Evolutionary conservation across 1,284 basidiomycete species (phyloP), one percentile per base, ranked within the genome.

Genomic region (Cutaneotrichosporon sp.): DNA sequence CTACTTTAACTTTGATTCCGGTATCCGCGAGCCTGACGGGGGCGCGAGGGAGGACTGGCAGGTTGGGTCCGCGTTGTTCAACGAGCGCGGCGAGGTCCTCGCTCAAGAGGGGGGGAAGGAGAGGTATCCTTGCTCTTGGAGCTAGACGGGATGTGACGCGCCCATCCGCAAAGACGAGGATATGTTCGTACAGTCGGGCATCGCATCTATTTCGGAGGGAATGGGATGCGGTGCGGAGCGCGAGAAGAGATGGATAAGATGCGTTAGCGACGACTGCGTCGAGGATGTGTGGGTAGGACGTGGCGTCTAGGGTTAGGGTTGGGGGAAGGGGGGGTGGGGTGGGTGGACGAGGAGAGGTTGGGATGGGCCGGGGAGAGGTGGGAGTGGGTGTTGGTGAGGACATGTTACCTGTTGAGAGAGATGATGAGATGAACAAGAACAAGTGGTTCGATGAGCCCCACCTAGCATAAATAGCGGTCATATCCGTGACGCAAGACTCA

Each of bases 251-350:
- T 2, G 26, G 16, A 32, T 42, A 60, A 1, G 40, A 14, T 2
- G 64, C 60, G 18, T 47, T 13, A 6, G 31, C 26, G 26, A 65
- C 5, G 11, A 65, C 21, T 0, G 36, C n/a, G 51, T 59, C 60
- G 32, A 65, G 42, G 52, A 65, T 56, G 64, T 53, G 56, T 13
- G 64, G 60, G 51, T 50, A 59, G 6, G n/a, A 14, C 8, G 7
- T 0, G 14, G 22, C 30, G 56, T 64, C 59, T 16, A 64, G 53
- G 9, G 52, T 34, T 16, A 64, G 53, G 9, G 52, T 34, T 2
- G 42, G 42, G 18, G 42, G 42, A 6, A 46, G 18, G 18, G 42
- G 42, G 18, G 42, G 16, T 8, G 42, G 16, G 7, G 42, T 46
- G 7, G 18, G 11, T 7, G 16, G 42, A 5, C 42, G 16, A 5